Evolutionary conservation across 495 filamentous ascomycete genomes (phyloP).

Genomic region (Xylaria cubensis): DNA sequence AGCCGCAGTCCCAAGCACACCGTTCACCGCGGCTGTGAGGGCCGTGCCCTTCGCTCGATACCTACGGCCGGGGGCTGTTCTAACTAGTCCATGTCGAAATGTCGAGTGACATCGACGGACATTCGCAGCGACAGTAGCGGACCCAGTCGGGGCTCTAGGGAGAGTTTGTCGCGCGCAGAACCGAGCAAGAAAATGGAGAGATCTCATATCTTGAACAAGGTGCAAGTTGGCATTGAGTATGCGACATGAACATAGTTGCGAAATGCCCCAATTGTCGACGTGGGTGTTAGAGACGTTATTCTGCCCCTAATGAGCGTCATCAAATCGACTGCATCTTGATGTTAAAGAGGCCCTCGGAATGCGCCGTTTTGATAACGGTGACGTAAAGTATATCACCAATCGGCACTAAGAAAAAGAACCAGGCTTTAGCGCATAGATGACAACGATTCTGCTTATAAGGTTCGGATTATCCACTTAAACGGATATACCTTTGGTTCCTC

Average conservation of each 20-base stretch:
- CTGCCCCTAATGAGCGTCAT: background rate
- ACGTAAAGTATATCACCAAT: slow-evolving; percentile 20
- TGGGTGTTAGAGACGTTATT: background rate
- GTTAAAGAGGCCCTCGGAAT: background rate
- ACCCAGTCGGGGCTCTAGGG: slow-evolving; percentile 26
- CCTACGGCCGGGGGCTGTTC: slow-evolving; percentile 7
- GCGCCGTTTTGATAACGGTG: slow-evolving; percentile 20
- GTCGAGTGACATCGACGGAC: slow-evolving; percentile 33
- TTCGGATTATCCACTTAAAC: background rate
- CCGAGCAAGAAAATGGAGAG: slow-evolving; percentile 35
- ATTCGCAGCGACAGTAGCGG: slow-evolving; percentile 15
- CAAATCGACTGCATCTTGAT: background rate
- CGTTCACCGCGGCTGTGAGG: slow-evolving; percentile 60
- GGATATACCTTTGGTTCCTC: background rate
- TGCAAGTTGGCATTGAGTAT: background rate
- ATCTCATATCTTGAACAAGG: slow-evolving; percentile 37
- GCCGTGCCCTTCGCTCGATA: slow-evolving; percentile 34
- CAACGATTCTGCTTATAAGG: background rate
- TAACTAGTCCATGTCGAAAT: slow-evolving; percentile 17
- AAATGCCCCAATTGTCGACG: background rate
- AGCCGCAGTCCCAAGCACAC: slow-evolving; percentile 55
- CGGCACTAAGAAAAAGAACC: background rate
- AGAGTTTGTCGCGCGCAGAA: slow-evolving; percentile 36
- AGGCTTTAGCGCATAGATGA: slow-evolving; percentile 16
- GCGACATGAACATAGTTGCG: slow-evolving; percentile 18